Base-by-base conservation (phyloP, 1,284 basidiomycete genomes). In the Marasmius oreades region DNA sequence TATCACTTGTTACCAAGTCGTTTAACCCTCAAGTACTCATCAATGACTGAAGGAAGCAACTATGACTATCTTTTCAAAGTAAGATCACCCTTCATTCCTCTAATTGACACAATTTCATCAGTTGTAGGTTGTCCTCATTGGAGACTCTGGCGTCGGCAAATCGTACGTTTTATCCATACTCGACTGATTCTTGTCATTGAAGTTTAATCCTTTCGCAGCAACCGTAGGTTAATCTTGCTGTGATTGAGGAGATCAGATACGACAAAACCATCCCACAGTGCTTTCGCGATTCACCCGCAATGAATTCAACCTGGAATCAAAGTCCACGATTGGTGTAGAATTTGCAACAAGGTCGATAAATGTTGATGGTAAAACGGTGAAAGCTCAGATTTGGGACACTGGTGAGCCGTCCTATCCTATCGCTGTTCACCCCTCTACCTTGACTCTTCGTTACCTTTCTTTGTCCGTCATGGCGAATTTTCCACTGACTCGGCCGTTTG, bases 341-440 rank as follows among this genome's bases (percentile, higher is more conserved):
- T 99, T 99, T 70, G 96, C 96, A 8, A 98, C 96, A 51, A 85
- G 97, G 67, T 94, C 93, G 51, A 94, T 96, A 73, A 90, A 85
- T 62, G 93, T 98, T 16, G 96, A 98, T 72, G 86, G 88, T 45
- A 99, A 99, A 86, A 97, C 90, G 5, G 85, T 99, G 67, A 99
- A 99, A 77, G 96, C 96, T 28, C 96, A 99, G 77, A 98, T 99
- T 67, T 99, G 96, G 96, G 97, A 99, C 77, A 98, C 95, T 67
- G 92, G 92, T 92, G 81, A 74, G 72, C n/a, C 61, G 60, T 39
- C 58, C 7, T 55, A 28, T 50, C 8, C 26, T 42, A 44, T 11
- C 23, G 55, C 36, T 26, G 46, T 51, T 45, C 53, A 42, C 51
- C 16, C 16, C 26, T 23, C 44, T 18, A 14, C 12, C 23, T 48